Base-by-base conservation (phyloP, 2,329 filamentous ascomycete species). In the Phialophora verrucosa region DNA sequence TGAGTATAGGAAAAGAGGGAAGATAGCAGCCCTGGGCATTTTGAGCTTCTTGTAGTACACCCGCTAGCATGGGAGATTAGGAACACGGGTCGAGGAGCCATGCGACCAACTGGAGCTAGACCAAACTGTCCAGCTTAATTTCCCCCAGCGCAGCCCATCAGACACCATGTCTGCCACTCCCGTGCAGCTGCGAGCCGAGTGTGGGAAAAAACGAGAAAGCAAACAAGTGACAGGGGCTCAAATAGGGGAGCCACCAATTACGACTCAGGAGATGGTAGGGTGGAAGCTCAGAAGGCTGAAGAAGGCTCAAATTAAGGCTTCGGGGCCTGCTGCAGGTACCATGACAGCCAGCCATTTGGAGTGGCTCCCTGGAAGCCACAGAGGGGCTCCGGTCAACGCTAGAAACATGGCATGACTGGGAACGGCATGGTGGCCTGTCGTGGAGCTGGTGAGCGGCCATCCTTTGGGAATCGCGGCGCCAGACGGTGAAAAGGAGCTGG, bases 251-350 rank as follows among this genome's bases (percentile, higher is more conserved):
- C 25, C 14, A 35, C 50, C 63, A 62, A 49, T 62, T 14, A 50
- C n/a, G 32, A 44, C 32, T 20, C 35, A 35, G 51, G 38, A 20
- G 32, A 59, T 12, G 23, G n/a, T n/a, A n/a, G n/a, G n/a, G n/a
- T n/a, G n/a, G n/a, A n/a, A n/a, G 31, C 32, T 25, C 57, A 12
- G 57, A 49, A 58, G 53, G 47, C 59, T 62, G 49, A 32, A 17
- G 44, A 27, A 63, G 59, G 66, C 59, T 68, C 59, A 68, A 63
- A 68, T 68, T 68, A 68, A 68, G 61, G 66, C 66, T 63, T 60
- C 66, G 62, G 66, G 31, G 59, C 12, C 64, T 54, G 53, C 56
- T 47, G 62, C 62, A 67, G 65, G 62, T 67, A 67, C 65, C 62
- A 59, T 25, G 31, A 8, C 61, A 6, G n/a, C 23, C 14, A 51